phyloP scores from a whole-genome alignment of 2,329 filamentous ascomycete genomes.

The Rutstroemia sp. region DNA sequence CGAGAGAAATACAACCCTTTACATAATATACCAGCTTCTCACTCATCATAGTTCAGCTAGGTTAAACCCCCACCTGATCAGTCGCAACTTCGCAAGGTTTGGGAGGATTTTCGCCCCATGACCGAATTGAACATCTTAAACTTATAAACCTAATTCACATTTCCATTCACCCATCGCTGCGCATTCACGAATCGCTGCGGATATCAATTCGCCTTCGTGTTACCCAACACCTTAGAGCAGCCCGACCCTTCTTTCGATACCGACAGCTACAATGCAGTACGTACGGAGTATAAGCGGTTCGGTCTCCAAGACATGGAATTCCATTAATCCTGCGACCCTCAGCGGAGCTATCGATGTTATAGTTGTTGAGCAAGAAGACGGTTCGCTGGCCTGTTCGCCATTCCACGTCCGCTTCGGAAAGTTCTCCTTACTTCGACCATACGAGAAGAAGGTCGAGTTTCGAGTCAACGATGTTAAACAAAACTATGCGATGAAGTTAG shows the following conservation, averaged over 20 bases:
- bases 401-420: slow-evolving; percentile 99
- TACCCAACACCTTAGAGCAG: slow-evolving; percentile 1
- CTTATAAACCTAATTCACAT: not conserved
- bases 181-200: not conserved
- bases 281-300: slow-evolving; percentile 91
- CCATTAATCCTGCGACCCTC: slow-evolving; percentile 94
- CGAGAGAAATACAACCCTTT: not conserved
- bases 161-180: not conserved
- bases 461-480: slow-evolving; percentile 87
- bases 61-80: slow-evolving; percentile 1
- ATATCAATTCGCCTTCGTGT: slow-evolving; percentile 2
- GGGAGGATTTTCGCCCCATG: not conserved
- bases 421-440: slow-evolving; percentile 89
- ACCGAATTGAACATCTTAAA: not conserved
- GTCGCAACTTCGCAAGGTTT: not conserved
- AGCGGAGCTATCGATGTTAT: slow-evolving; percentile 99
- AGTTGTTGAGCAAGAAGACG: slow-evolving; percentile 94
- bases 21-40: slow-evolving; percentile 2
- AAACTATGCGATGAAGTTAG: slow-evolving; percentile 95
- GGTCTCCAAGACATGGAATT: slow-evolving; percentile 98
- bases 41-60: not conserved
- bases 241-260: not conserved
- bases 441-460: slow-evolving; percentile 99
- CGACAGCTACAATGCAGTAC: slow-evolving; percentile 73
- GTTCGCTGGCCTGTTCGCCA: slow-evolving; percentile 80